Percentiles rank a stretch among this genome's conserved stretches.
These are phyloP conservation scores for Chlamydomonas sp. DNA, from an alignment of 139 green algal genomes.

Conservation along the genomic window DNA sequence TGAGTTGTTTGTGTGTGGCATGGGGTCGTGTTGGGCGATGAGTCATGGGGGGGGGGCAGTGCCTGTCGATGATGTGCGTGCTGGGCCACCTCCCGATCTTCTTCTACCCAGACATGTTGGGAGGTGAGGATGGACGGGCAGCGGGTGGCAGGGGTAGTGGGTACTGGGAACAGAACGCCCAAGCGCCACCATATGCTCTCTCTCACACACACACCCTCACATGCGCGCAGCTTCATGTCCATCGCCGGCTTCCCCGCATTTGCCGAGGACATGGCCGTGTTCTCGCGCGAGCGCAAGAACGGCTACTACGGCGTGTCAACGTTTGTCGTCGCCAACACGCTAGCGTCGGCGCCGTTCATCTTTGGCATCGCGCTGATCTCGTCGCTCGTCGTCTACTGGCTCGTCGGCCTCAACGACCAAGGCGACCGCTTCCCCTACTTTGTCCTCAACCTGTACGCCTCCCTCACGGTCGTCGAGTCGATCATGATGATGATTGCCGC, in stretches of 20 bases:
- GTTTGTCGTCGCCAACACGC: slow-evolving; percentile 55
- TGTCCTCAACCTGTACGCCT: slow-evolving; percentile 54
- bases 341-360: slow-evolving; percentile 60
- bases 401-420: slow-evolving; percentile 31
- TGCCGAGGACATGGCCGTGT: slow-evolving; percentile 46
- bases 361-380: slow-evolving; percentile 54
- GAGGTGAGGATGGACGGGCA: too few species aligned
- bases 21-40: too few species aligned
- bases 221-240: slow-evolving; percentile 67
- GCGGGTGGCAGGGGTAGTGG: too few species aligned
- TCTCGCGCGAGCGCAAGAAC: slow-evolving; percentile 53
- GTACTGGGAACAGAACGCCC: too few species aligned
- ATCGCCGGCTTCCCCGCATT: slow-evolving; percentile 64
- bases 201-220: too few species aligned
- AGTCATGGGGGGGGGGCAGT: too few species aligned
- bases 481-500: slow-evolving; percentile 58
- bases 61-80: too few species aligned
- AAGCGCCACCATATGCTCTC: too few species aligned
- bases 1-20: too few species aligned
- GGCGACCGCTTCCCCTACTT: slow-evolving; percentile 51
- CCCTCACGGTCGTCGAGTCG: slow-evolving; percentile 41
- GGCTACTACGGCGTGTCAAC: slow-evolving; percentile 55
- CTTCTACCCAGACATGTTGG: too few species aligned
- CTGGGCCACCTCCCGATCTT: too few species aligned
- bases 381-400: slow-evolving; percentile 19